Percentiles rank a stretch among this genome's conserved stretches.
phyloP scores from a whole-genome alignment of 2,329 filamentous ascomycete species.

The Colletotrichum tamarilloi region DNA sequence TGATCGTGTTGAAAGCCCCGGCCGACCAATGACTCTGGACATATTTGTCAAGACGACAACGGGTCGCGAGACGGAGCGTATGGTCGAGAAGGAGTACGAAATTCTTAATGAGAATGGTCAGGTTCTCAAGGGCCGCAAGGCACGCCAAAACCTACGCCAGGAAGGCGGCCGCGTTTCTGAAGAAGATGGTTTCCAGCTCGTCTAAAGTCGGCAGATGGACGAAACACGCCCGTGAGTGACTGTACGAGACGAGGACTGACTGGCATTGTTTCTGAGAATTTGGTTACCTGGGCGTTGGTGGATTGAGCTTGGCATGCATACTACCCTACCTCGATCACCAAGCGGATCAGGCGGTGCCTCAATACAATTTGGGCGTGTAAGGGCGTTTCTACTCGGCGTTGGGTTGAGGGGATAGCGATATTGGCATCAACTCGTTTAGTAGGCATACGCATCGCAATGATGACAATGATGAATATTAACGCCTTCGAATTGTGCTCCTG shows the following conservation, averaged over 20 bases:
- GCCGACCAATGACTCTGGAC: constrained; percentile 52
- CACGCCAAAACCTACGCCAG: constrained; percentile 52
- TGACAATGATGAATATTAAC: not conserved
- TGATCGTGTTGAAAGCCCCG: constrained; percentile 52
- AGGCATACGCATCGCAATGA: not conserved
- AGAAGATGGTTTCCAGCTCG: constrained; percentile 56
- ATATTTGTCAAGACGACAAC: constrained; percentile 48
- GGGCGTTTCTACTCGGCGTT: not conserved
- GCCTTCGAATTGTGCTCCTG: not conserved
- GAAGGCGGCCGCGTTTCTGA: constrained; percentile 40
- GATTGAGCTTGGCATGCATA: constrained; percentile 5
- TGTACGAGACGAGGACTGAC: not conserved
- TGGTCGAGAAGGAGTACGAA: constrained; percentile 61
- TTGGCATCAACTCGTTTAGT: not conserved
- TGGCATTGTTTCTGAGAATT: not conserved
- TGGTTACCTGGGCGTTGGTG: constrained; percentile 13
- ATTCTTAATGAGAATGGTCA: constrained; percentile 58
- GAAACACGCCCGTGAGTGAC: not conserved
- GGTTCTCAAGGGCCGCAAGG: constrained; percentile 55
- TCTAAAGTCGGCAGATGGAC: constrained; percentile 39
- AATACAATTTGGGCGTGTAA: not conserved
- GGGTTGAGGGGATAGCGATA: not conserved
- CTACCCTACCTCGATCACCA: not conserved
- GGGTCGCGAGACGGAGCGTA: constrained; percentile 53
- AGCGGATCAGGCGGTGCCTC: not conserved